Base-by-base conservation (phyloP, 225 moss, liverwort and hornwort species). In the Climacium dendroides region DNA sequence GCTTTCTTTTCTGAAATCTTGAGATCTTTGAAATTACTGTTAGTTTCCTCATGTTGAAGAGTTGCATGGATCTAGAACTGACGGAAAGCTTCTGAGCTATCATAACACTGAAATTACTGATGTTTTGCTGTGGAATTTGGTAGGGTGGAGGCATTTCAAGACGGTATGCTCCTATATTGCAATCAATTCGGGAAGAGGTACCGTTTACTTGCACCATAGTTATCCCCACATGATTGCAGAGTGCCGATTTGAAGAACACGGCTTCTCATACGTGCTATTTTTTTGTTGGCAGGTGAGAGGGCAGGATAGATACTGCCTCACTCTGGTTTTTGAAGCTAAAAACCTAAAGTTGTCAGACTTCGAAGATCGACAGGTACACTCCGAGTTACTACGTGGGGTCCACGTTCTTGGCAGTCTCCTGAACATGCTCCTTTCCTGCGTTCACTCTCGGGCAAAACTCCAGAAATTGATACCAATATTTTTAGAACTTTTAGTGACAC, bases 161-260 rank as follows among this genome's bases (percentile, higher is more conserved):
- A 90, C 91, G 96, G 83, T 95, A 87, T 89, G 99, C 99, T 69
- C 99, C 99, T 78, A 91, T 53, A 55, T 92, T 99, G 89, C 94
- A 95, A 85, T 95, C 92, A 47, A 95, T 99, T 87, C 94, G 97
- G 86, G 99, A 99, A 90, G 96, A 99, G 97, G 99, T 94, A 89
- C 82, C 11, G 66, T 71, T 74, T 53, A 67, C 82, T 82, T 91
- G 39, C 71, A 80, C 50, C 37, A 52, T 34, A 69, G 6, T 65
- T 83, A n/a, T 58, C 47, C 50, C 39, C 73, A 52, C 37, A 65
- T 78, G 34, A 74, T 63, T 80, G 48, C n/a, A 24, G 80, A 86
- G 48, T 89, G 72, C 43, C 11, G 65, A 77, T 5, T 43, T 61
- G 85, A 78, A 78, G 53, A 65, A 62, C 39, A 41, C 29, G 34